A percentile compares a stretch with the other conserved stretches of the same genome.
phyloP scores from a whole-genome alignment of 441 rosid genomes.

The Viola pubescens region DNA sequence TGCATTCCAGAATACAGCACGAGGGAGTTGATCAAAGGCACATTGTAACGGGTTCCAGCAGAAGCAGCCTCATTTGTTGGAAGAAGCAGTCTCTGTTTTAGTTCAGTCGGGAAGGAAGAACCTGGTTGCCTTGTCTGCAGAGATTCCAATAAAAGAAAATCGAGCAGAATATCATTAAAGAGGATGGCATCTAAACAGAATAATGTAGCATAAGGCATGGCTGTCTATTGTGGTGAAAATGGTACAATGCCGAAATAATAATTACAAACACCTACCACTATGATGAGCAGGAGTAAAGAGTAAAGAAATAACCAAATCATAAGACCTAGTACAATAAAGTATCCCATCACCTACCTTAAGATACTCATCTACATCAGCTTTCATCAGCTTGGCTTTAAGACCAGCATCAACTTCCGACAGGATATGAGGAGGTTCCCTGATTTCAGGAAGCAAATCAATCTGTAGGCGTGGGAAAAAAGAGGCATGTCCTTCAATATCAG shows the following conservation, averaged over 20 bases:
- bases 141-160: conserved; percentile 2
- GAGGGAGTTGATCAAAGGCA: conserved; percentile 87
- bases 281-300: background rate
- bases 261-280: background rate
- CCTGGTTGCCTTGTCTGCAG: conserved; percentile 69
- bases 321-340: too few species aligned
- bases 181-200: background rate
- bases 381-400: conserved; percentile 79
- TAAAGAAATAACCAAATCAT: too few species aligned
- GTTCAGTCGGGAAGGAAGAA: conserved; percentile 61
- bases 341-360: conserved; percentile 46
- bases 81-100: conserved; percentile 81
- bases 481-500: background rate
- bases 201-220: background rate
- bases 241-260: background rate
- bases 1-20: conserved; percentile 98
- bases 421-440: conserved; percentile 74
- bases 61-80: conserved; percentile 61
- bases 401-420: conserved; percentile 94
- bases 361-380: conserved; percentile 90
- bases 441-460: conserved; percentile 98
- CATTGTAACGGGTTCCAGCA: conserved; percentile 91
- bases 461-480: conserved; percentile 22
- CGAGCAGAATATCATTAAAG: background rate
- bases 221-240: too few species aligned